Evolutionary conservation across 805 yeast genomes (phyloP).

Genomic region (Millerozyma miso): DNA sequence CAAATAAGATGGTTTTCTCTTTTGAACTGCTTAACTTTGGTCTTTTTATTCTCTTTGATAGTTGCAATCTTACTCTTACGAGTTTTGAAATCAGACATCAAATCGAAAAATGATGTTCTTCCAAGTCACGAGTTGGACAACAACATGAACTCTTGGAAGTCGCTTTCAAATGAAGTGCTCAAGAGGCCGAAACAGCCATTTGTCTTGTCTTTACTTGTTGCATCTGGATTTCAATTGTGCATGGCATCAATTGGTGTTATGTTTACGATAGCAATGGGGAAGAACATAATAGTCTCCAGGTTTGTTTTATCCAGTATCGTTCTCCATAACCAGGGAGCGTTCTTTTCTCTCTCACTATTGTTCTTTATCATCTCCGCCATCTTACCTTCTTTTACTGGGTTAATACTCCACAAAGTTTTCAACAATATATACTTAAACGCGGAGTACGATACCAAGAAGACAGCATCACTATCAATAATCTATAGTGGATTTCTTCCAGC

Average conservation of each 20-base stretch:
- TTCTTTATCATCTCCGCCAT: constrained; percentile 68
- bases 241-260: constrained; percentile 63
- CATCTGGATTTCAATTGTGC: constrained; percentile 72
- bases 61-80: constrained; percentile 62
- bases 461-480: constrained; percentile 17
- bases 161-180: constrained; percentile 50
- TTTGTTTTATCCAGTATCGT: constrained; percentile 45
- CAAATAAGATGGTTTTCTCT: constrained; percentile 77
- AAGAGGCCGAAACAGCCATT: constrained; percentile 46
- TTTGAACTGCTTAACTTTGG: constrained; percentile 65
- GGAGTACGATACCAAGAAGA: constrained; percentile 12
- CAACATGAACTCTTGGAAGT: constrained; percentile 44
- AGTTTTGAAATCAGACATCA: constrained; percentile 50
- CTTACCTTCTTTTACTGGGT: constrained; percentile 69
- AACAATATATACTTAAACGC: constrained; percentile 33
- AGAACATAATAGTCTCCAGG: constrained; percentile 18
- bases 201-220: constrained; percentile 52
- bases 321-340: constrained; percentile 65
- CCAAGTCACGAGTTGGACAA: constrained; percentile 10
- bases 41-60: constrained; percentile 54
- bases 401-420: constrained; percentile 57
- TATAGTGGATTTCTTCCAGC: constrained; percentile 43
- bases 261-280: constrained; percentile 42
- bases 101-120: constrained; percentile 13
- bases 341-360: constrained; percentile 55